Conservation (phyloP, 2,329 filamentous ascomycete genomes). For the Penicillium sp. region DNA sequence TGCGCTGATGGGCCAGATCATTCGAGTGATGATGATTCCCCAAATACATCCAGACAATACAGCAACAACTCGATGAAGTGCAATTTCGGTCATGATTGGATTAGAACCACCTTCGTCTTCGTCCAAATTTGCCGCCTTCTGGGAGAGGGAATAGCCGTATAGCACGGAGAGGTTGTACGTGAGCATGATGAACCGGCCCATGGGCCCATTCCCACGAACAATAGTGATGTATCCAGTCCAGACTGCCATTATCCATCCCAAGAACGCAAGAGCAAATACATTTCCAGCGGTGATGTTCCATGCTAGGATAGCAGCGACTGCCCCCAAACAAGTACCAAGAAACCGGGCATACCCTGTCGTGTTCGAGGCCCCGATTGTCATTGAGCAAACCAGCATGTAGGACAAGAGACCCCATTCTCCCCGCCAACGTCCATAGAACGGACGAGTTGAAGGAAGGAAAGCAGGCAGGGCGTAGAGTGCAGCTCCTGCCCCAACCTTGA, state of each 20-base stretch:
- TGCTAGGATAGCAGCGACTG: conserved; percentile 68
- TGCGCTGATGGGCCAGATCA: conserved; percentile 93
- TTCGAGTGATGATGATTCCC: conserved; percentile 84
- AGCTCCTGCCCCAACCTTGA: conserved; percentile 91
- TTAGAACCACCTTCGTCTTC: conserved; percentile 79
- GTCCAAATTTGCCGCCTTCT: conserved; percentile 71
- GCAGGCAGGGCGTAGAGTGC: conserved; percentile 85
- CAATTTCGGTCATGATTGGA: conserved; percentile 84
- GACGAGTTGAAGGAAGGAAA: conserved; percentile 75
- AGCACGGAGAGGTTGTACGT: conserved; percentile 95
- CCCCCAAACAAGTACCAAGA: conserved; percentile 80
- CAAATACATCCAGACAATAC: conserved; percentile 86
- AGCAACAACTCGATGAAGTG: conserved; percentile 79
- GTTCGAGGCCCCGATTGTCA: conserved; percentile 95
- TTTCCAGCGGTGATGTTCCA: conserved; percentile 79
- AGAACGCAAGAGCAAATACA: conserved; percentile 70
- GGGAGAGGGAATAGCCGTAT: conserved; percentile 87
- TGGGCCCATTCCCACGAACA: conserved; percentile 76
- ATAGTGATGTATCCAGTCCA: conserved; percentile 90
- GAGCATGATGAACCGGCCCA: conserved; percentile 89
- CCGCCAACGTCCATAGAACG: conserved; percentile 81
- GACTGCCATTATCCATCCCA: conserved; percentile 78
- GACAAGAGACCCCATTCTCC: conserved; percentile 96
- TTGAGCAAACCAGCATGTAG: conserved; percentile 97
- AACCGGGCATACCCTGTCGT: conserved; percentile 87